Percentiles rank a stretch among this genome's conserved stretches.
These are phyloP conservation scores for Capsella bursapastoris DNA, from an alignment of 345 rosid genomes.

Conservation along the genomic window DNA sequence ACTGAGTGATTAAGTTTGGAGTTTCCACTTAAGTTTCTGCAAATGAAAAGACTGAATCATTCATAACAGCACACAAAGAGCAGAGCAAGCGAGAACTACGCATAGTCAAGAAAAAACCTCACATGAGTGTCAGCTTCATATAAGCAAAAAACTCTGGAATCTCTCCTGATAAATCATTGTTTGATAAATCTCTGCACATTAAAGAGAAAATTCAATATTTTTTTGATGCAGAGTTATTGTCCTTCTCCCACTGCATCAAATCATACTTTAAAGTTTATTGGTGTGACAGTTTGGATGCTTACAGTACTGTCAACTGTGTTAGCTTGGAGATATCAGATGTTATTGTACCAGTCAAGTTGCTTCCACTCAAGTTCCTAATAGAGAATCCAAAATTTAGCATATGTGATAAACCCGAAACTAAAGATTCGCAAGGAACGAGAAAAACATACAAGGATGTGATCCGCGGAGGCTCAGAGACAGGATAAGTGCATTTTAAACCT, in stretches of 20 bases:
- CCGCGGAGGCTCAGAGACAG: slow-evolving; percentile 28
- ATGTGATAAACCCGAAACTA: background rate
- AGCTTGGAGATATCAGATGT: slow-evolving; percentile 44
- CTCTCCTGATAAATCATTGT: slow-evolving; percentile 52
- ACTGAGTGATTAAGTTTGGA: background rate
- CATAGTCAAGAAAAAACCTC: slow-evolving; percentile 31
- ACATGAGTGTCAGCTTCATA: slow-evolving; percentile 53
- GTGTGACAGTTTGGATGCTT: slow-evolving; percentile 33
- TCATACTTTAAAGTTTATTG: background rate
- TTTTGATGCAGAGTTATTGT: background rate
- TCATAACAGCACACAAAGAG: slow-evolving; percentile 9
- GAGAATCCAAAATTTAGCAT: slow-evolving; percentile 1
- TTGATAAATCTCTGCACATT: slow-evolving; percentile 62
- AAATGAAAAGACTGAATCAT: slow-evolving; percentile 1
- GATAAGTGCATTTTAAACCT: slow-evolving; percentile 51
- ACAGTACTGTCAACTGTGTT: slow-evolving; percentile 46
- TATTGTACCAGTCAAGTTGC: slow-evolving; percentile 46
- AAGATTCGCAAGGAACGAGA: slow-evolving; percentile 1
- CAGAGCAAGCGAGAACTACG: background rate
- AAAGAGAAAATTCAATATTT: background rate
- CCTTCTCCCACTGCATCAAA: background rate
- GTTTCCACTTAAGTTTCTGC: slow-evolving; percentile 42
- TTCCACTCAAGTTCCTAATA: slow-evolving; percentile 47
- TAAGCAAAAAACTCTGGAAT: slow-evolving; percentile 52
- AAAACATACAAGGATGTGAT: slow-evolving; percentile 57